A percentile compares a stretch with the other conserved stretches of the same genome.
Conservation (phyloP, 169 alveolate genomes). For the Pseudocohnilembus persalinus region DNA sequence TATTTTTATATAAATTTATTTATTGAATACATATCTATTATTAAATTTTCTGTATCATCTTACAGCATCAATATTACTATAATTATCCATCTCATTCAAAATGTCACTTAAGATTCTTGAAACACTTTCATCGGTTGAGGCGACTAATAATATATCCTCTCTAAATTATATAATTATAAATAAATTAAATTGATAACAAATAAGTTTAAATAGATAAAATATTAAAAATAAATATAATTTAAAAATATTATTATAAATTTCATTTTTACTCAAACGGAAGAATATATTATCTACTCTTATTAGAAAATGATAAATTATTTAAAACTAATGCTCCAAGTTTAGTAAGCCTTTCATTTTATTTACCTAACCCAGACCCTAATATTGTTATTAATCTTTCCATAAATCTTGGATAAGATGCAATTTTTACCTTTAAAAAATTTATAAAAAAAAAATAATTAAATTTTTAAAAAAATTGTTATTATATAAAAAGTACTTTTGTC, state of each 20-base stretch:
- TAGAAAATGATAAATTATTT: background rate
- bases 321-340: background rate
- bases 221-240: too few species aligned
- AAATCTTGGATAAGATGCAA: background rate
- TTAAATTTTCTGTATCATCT: too few species aligned
- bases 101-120: background rate
- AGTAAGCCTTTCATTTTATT: background rate
- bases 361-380: background rate
- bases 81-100: background rate
- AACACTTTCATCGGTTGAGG: background rate
- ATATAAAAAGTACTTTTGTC: background rate
- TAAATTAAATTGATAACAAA: too few species aligned
- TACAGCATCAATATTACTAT: too few species aligned
- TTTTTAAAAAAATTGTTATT: too few species aligned
- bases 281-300: background rate
- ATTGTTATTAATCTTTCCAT: background rate
- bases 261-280: background rate
- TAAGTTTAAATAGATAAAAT: too few species aligned
- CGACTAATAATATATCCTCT: background rate
- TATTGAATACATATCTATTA: too few species aligned
- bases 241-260: too few species aligned
- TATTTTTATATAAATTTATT: too few species aligned
- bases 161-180: too few species aligned
- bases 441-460: too few species aligned
- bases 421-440: background rate